A percentile compares a stretch with the other conserved stretches of the same genome.
phyloP scores from a whole-genome alignment of 352 stramenopile genomes.

The Phytophthora palmivora region DNA sequence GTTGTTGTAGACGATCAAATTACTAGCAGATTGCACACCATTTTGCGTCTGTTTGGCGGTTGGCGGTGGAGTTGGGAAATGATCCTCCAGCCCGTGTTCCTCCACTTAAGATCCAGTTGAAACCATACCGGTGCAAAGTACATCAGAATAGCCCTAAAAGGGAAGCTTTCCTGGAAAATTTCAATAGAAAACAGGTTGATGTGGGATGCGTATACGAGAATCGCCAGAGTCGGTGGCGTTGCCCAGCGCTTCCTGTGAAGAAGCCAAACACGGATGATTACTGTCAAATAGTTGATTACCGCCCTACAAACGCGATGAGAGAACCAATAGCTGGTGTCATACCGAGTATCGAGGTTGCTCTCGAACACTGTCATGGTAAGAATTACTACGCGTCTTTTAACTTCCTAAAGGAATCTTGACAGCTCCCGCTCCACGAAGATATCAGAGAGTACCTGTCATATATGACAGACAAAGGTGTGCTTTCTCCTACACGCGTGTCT shows the following conservation, averaged over 20 bases:
- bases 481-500: slow-evolving; percentile 15
- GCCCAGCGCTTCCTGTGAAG: too few species aligned
- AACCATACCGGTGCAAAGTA: too few species aligned
- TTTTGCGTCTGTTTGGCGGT: slow-evolving; percentile 3
- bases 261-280: too few species aligned
- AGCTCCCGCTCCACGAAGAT: slow-evolving; percentile 20
- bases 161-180: too few species aligned
- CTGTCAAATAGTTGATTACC: too few species aligned
- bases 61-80: too few species aligned
- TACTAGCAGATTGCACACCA: background rate
- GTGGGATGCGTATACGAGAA: too few species aligned
- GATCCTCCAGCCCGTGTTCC: too few species aligned
- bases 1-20: slow-evolving; percentile 9
- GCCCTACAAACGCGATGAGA: background rate
- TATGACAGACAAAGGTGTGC: slow-evolving; percentile 31
- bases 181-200: too few species aligned
- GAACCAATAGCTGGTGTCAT: slow-evolving; percentile 5
- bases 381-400: slow-evolving; percentile 19
- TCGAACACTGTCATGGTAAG: slow-evolving; percentile 1
- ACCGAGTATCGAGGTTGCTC: background rate
- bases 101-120: too few species aligned
- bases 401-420: slow-evolving; percentile 35
- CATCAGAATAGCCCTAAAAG: too few species aligned
- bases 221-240: too few species aligned
- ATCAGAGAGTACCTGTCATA: slow-evolving; percentile 24